phyloP scores from a whole-genome alignment of 1,284 basidiomycete genomes.

The Rhodotorula sp. region DNA sequence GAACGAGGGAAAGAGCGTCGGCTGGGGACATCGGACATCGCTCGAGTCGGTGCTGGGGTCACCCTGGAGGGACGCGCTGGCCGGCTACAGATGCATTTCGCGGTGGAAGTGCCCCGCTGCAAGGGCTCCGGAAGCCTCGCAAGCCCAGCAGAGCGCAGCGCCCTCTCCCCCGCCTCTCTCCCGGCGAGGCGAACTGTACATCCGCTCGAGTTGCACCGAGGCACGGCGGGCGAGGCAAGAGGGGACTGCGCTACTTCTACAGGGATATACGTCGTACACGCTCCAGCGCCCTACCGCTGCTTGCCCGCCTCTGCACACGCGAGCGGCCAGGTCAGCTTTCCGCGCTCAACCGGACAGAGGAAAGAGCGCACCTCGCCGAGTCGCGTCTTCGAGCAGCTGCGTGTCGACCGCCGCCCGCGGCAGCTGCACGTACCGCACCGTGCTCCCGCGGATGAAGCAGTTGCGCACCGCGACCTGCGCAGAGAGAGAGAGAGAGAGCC shows the following conservation, averaged over 20 bases:
- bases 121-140: no score
- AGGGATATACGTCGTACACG: not conserved
- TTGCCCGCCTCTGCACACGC: slow-evolving; percentile 22
- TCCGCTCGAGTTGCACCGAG: not conserved
- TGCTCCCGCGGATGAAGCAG: slow-evolving; percentile 97
- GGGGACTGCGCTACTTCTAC: not conserved
- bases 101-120: no score
- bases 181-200: not conserved
- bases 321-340: not conserved
- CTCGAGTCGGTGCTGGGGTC: no score
- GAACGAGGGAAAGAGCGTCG: not conserved
- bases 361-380: slow-evolving; percentile 67
- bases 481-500: not conserved
- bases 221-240: not conserved
- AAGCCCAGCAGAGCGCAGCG: no score
- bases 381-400: slow-evolving; percentile 94
- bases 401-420: slow-evolving; percentile 93
- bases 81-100: no score
- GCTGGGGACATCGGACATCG: no score
- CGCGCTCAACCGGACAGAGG: not conserved
- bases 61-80: no score
- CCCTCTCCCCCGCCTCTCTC: no score
- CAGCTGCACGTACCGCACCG: slow-evolving; percentile 95
- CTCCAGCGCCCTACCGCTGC: slow-evolving; percentile 9
- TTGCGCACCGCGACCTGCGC: slow-evolving; percentile 95